Percentiles rank a stretch among this genome's conserved stretches.
Evolutionary conservation across 2,329 filamentous ascomycete species (phyloP).

Genomic region (Aspergillus fijiensis): DNA sequence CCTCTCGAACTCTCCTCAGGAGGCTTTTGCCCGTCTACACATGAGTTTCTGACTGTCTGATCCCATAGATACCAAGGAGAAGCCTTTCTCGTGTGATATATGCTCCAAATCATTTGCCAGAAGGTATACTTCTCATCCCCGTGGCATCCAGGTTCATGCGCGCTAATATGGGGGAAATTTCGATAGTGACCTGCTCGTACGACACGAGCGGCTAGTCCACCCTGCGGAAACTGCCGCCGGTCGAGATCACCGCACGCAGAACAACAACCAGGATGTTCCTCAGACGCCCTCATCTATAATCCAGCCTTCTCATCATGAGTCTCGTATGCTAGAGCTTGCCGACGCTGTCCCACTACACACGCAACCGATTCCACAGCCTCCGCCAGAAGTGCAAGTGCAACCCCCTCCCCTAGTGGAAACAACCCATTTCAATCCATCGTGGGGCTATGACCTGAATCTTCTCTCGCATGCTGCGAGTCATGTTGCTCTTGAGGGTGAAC

Average conservation of each 20-base stretch:
- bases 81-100: slow-evolving; percentile 51
- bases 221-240: slow-evolving; percentile 43
- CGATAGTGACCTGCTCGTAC: slow-evolving; percentile 48
- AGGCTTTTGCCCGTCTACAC: background rate
- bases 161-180: slow-evolving; percentile 25
- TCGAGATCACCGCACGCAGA: slow-evolving; percentile 40
- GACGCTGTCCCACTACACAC: slow-evolving; percentile 46
- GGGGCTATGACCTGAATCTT: slow-evolving; percentile 52
- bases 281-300: slow-evolving; percentile 39
- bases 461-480: slow-evolving; percentile 51
- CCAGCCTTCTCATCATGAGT: slow-evolving; percentile 40
- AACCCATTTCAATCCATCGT: slow-evolving; percentile 50
- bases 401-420: slow-evolving; percentile 43
- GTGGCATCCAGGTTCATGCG: slow-evolving; percentile 12
- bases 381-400: slow-evolving; percentile 40
- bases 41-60: slow-evolving; percentile 23
- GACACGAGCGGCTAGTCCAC: slow-evolving; percentile 51
- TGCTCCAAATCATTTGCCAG: slow-evolving; percentile 51
- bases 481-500: slow-evolving; percentile 49
- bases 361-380: slow-evolving; percentile 31
- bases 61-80: slow-evolving; percentile 49
- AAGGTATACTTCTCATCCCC: slow-evolving; percentile 33
- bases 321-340: slow-evolving; percentile 47
- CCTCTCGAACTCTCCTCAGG: slow-evolving; percentile 27
- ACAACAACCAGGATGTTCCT: slow-evolving; percentile 31